Conservation (phyloP, 108 stramenopile genomes). For the Fistulifera solaris region DNA sequence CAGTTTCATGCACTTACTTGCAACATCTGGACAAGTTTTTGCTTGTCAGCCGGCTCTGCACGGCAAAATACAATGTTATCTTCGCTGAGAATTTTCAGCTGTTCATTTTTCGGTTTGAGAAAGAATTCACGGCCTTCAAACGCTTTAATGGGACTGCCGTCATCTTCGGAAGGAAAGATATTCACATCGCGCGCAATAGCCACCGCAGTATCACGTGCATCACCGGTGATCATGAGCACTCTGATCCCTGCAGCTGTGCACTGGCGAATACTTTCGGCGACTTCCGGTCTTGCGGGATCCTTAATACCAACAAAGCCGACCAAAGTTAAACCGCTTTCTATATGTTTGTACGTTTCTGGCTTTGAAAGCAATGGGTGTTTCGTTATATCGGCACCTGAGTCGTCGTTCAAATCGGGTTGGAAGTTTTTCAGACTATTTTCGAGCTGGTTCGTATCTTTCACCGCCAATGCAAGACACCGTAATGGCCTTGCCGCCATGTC, state of each 20-base stretch:
- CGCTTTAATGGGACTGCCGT: slow-evolving; percentile 38
- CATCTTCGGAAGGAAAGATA: slow-evolving; percentile 43
- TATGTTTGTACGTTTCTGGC: slow-evolving; percentile 67
- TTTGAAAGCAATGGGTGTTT: slow-evolving; percentile 60
- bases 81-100: slow-evolving; percentile 42
- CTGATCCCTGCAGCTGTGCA: slow-evolving; percentile 92
- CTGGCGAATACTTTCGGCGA: slow-evolving; percentile 81
- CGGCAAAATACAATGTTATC: slow-evolving; percentile 96
- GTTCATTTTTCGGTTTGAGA: slow-evolving; percentile 50
- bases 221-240: slow-evolving; percentile 98
- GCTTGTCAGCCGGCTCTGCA: slow-evolving; percentile 97
- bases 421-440: slow-evolving; percentile 40
- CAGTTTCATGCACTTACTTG: slow-evolving; percentile 23
- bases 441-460: slow-evolving; percentile 66
- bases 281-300: slow-evolving; percentile 97
- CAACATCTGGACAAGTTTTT: slow-evolving; percentile 90
- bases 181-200: slow-evolving; percentile 83
- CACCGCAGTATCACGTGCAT: slow-evolving; percentile 92
- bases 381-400: slow-evolving; percentile 26
- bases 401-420: slow-evolving; percentile 19
- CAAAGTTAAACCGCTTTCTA: slow-evolving; percentile 91
- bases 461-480: slow-evolving; percentile 89
- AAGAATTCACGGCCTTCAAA: slow-evolving; percentile 86
- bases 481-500: slow-evolving; percentile 85
- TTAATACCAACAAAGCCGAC: slow-evolving; percentile 94